Base-by-base conservation (phyloP, 306 rosid genomes). In the Aeschynomene evenia region DNA sequence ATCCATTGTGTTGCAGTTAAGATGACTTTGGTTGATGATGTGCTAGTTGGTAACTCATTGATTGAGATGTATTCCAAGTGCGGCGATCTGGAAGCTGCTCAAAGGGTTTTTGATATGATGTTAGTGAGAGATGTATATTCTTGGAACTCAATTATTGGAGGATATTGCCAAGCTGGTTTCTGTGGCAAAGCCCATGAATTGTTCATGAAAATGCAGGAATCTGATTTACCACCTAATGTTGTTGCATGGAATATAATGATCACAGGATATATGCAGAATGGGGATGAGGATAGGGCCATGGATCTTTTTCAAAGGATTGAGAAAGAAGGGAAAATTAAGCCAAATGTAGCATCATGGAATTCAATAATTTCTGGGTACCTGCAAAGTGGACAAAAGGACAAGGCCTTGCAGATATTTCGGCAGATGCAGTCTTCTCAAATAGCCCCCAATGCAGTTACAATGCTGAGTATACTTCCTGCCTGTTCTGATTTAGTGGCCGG, bases 71-170 rank as follows among this genome's bases (percentile, higher is more conserved):
- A 88, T 71, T 81, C 89, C 54, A 94, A 94, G 82, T 86, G 97
- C 72, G 89, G 96, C 36, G 65, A 90, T 75, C 71, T 90, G 60
- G 90, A 90, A 78, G 95, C 84, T 74, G 98, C 97, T 60, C 80
- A 73, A 60, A 13, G 40, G 29, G 80, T 94, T 63, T 94, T 94
- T 45, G 83, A 78, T 77, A 80, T 37, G 83, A 83, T 91, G 77
- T 46, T 74, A 18, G 87, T 79, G 39, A 88, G 83, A 81, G 98
- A 94, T 66, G 78, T 87, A 31, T 94, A 86, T 71, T 82, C 96
- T 72, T 94, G 98, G 98, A 94, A 94, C 78, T 82, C 98, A 11
- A 85, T 90, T 81, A 94, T 94, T 13, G 97, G 96, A 64, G 98
- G 96, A 49, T 88, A 88, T 78, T 85, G 86, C 81, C 96, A 87